Percentiles rank a stretch among this genome's conserved stretches.
phyloP scores from a whole-genome alignment of 257 asterid species.

The Marsdenia floribunda region DNA sequence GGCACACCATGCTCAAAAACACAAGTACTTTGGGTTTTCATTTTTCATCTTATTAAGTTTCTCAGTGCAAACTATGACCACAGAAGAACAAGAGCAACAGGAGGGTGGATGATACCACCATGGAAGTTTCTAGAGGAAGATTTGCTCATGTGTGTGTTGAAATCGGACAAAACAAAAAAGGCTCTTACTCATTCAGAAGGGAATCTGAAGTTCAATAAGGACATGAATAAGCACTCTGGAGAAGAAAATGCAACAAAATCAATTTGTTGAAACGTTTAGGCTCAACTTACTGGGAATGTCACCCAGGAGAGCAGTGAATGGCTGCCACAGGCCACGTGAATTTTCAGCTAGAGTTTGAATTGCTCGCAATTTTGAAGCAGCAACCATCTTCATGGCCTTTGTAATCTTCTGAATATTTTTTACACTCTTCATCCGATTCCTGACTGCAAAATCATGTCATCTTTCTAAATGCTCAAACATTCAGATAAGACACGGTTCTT shows the following conservation, averaged over 20 bases:
- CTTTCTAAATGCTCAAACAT: slow-evolving; percentile 15
- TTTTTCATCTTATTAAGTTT: neutral
- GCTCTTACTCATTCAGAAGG: neutral
- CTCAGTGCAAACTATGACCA: neutral
- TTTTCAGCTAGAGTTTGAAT: slow-evolving; percentile 81
- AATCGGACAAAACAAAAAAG: too few relatives aligned
- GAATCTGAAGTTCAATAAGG: neutral
- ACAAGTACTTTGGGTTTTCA: neutral
- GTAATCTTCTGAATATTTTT: slow-evolving; percentile 91
- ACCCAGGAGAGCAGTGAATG: slow-evolving; percentile 96
- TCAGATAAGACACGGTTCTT: slow-evolving; percentile 8
- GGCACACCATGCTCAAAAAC: neutral
- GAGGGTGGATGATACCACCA: neutral
- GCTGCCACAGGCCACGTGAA: slow-evolving; percentile 99
- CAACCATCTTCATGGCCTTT: slow-evolving; percentile 99
- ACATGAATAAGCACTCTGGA: neutral
- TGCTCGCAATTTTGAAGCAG: slow-evolving; percentile 97
- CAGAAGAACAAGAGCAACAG: neutral
- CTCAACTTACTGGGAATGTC: slow-evolving; percentile 75
- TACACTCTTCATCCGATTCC: slow-evolving; percentile 97
- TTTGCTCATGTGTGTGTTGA: too few relatives aligned
- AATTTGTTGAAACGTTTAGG: neutral
- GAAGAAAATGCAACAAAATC: neutral
- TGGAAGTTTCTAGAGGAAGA: too few relatives aligned
- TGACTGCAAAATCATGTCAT: slow-evolving; percentile 41